Evolutionary conservation across 2,329 filamentous ascomycete species (phyloP), one percentile per base, ranked within the genome.

Genomic region (Exophiala calicioides): DNA sequence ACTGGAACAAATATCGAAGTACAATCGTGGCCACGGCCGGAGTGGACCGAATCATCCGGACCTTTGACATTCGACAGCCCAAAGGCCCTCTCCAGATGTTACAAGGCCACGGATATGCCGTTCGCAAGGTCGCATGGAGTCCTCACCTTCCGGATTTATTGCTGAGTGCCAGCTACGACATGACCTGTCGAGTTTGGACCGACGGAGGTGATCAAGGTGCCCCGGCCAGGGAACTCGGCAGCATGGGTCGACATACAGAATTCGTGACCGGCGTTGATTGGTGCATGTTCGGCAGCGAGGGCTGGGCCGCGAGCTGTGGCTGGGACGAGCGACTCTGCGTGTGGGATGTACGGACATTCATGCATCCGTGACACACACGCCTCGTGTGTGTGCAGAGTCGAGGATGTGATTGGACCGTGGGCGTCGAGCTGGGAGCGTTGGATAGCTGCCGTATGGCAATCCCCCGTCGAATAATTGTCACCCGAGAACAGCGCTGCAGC

Each of bases 1-100:
- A 98, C 68, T 98, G 93, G 93, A 98, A 98, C 73, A 98, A 98
- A 69, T 98, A 98, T 70, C 81, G 86, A 29, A 82, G 90, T 57
- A 85, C 83, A 0, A 76, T 96, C 19, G 74, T 98, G 44, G 93
- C 93, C 0, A 89, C 89, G 0, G 93, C 82, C 1, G 91, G 93
- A 44, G 93, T 97, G 3, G 93, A 98, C 67, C 80, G 87, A 43
- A 72, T 85, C 13, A 84, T 98, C 51, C 83, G 93, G 36, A 93
- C 87, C 0, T 97, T 97, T 62, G 93, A 98, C 66, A 84, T 96
- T 34, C 79, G 93, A 32, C 85, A 82, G 60, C 86, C 88, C 1
- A 71, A 76, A 4, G 89, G 89, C 0, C 88, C 91, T 0, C 65
- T 88, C 7, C 77, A 85, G 5, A 69, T 90, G 3, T 77, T 98